Evolutionary conservation across 345 rosid species (phyloP).

Genomic region (Limnanthes douglasii): DNA sequence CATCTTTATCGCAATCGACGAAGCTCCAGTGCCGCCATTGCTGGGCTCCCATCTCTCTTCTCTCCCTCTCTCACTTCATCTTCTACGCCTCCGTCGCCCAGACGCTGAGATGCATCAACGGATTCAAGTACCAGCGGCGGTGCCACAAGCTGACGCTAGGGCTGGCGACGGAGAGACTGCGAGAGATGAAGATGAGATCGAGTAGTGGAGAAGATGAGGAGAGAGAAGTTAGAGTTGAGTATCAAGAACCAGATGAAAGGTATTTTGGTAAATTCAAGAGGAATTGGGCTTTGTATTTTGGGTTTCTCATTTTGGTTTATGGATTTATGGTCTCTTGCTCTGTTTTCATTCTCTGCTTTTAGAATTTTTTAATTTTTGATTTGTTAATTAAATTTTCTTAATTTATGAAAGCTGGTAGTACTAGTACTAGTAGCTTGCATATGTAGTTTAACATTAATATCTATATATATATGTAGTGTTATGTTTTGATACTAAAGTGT

Average conservation of each 20-base stretch:
- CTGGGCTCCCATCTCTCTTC: slow-evolving; percentile 68
- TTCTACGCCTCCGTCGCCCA: slow-evolving; percentile 95
- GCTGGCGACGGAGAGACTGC: slow-evolving; percentile 77
- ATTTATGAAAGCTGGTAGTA: too few species aligned
- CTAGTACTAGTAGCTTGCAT: too few species aligned
- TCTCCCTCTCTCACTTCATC: slow-evolving; percentile 71
- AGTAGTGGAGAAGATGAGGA: slow-evolving; percentile 25
- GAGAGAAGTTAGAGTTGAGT: slow-evolving; percentile 76
- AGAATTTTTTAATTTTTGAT: slow-evolving; percentile 6
- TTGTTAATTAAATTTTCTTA: too few species aligned
- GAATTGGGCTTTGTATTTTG: slow-evolving; percentile 91
- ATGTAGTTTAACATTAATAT: too few species aligned
- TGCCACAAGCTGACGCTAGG: slow-evolving; percentile 96
- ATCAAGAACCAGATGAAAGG: slow-evolving; percentile 91
- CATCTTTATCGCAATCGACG: slow-evolving; percentile 32
- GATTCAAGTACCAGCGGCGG: slow-evolving; percentile 93
- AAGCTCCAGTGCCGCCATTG: slow-evolving; percentile 90
- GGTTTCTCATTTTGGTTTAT: slow-evolving; percentile 71
- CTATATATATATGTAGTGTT: too few species aligned
- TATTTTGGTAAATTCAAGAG: slow-evolving; percentile 94
- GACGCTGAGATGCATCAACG: slow-evolving; percentile 88
- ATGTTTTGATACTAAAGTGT: too few species aligned
- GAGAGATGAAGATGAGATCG: slow-evolving; percentile 55
- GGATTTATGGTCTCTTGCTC: slow-evolving; percentile 71
- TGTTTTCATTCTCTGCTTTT: slow-evolving; percentile 76